Conservation (phyloP, 75 land plant species). For the Sequoia sempervirens region DNA sequence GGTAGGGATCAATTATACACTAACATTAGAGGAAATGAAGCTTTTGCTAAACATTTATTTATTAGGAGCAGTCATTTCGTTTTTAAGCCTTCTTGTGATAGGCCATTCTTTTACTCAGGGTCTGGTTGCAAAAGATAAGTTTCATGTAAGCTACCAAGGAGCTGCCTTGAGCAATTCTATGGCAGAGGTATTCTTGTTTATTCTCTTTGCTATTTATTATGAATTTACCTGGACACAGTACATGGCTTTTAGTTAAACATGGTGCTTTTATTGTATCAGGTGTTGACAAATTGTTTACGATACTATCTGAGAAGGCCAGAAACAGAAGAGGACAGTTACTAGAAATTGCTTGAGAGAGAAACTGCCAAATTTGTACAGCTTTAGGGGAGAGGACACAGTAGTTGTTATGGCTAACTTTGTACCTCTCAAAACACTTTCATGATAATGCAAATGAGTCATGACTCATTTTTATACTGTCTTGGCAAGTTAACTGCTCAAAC, state of each 20-base stretch:
- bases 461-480: too few relatives aligned
- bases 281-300: constrained; percentile 70
- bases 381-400: neutral
- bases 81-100: neutral
- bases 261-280: constrained; percentile 38
- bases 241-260: neutral
- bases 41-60: neutral
- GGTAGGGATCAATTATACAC: constrained; percentile 27
- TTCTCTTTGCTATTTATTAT: neutral
- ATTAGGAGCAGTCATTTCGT: neutral
- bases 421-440: too few relatives aligned
- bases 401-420: too few relatives aligned
- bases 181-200: constrained; percentile 52
- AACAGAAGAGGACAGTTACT: constrained; percentile 94
- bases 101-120: constrained; percentile 43
- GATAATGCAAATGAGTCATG: too few relatives aligned
- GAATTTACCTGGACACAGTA: neutral
- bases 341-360: neutral
- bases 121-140: constrained; percentile 91
- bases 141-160: constrained; percentile 89
- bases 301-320: constrained; percentile 93
- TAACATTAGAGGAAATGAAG: neutral
- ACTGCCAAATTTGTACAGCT: neutral
- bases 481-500: too few relatives aligned
- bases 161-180: constrained; percentile 54